Percentiles rank a stretch among this genome's conserved stretches.
phyloP scores from a whole-genome alignment of 805 yeast species.

The Kodamaea laetipori region DNA sequence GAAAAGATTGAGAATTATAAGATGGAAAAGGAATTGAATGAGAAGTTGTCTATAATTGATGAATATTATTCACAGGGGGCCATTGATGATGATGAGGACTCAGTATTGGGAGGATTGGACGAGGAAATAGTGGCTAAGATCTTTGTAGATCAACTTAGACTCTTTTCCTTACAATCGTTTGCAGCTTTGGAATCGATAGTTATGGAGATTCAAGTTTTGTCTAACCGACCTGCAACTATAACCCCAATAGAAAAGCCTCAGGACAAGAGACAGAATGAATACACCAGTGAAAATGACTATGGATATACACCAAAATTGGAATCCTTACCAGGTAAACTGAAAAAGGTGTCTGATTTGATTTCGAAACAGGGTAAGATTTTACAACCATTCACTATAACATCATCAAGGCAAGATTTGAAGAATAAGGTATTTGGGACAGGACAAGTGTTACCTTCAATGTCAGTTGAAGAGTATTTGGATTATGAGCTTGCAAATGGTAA shows the following conservation, averaged over 20 bases:
- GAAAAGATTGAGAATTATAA: slow-evolving; percentile 72
- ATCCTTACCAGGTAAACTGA: slow-evolving; percentile 28
- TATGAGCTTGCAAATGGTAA: slow-evolving; percentile 86
- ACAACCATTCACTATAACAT: slow-evolving; percentile 78
- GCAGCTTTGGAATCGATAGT: slow-evolving; percentile 56
- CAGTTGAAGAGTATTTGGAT: slow-evolving; percentile 88
- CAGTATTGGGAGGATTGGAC: slow-evolving; percentile 43
- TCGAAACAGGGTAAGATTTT: slow-evolving; percentile 76
- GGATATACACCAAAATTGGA: slow-evolving; percentile 71
- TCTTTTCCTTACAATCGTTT: slow-evolving; percentile 56
- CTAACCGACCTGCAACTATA: not conserved
- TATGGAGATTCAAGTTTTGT: slow-evolving; percentile 69
- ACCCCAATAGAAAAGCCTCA: slow-evolving; percentile 12
- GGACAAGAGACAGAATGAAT: slow-evolving; percentile 12
- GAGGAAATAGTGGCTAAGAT: slow-evolving; percentile 66
- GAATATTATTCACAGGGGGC: slow-evolving; percentile 22
- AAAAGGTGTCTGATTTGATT: slow-evolving; percentile 42
- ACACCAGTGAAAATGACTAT: slow-evolving; percentile 27
- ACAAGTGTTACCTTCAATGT: slow-evolving; percentile 89
- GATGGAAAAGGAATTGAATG: slow-evolving; percentile 55
- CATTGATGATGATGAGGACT: slow-evolving; percentile 20
- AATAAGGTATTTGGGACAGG: slow-evolving; percentile 86
- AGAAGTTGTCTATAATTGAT: slow-evolving; percentile 44
- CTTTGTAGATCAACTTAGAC: slow-evolving; percentile 55
- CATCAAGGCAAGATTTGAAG: slow-evolving; percentile 54